Conservation (phyloP, 2,329 filamentous ascomycete genomes). For the Paracamarosporium sp. region DNA sequence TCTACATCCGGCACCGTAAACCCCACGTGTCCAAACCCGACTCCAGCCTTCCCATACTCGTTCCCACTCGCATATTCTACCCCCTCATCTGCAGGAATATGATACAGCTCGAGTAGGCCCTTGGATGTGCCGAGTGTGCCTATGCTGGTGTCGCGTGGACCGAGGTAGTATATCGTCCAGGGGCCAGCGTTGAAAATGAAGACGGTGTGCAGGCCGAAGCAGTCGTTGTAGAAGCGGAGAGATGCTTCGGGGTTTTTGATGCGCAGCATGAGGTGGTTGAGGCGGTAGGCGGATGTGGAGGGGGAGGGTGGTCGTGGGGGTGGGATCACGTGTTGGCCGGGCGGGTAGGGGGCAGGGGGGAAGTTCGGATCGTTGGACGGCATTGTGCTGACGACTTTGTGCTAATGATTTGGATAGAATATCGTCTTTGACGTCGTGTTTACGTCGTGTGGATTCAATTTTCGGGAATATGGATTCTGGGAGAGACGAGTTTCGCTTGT, state of each 20-base stretch:
- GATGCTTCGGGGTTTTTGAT: slow-evolving; percentile 36
- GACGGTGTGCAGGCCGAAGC: slow-evolving; percentile 40
- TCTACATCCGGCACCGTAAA: slow-evolving; percentile 43
- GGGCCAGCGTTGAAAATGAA: slow-evolving; percentile 45
- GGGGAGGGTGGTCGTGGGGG: slow-evolving; percentile 33
- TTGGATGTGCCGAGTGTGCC: slow-evolving; percentile 26
- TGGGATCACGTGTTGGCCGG: slow-evolving; percentile 31
- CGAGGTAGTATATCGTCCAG: slow-evolving; percentile 45
- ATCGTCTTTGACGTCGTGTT: too few relatives aligned
- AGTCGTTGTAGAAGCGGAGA: slow-evolving; percentile 42
- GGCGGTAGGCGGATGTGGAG: slow-evolving; percentile 30
- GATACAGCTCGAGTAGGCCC: slow-evolving; percentile 41
- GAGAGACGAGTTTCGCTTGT: too few relatives aligned
- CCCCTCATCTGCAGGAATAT: slow-evolving; percentile 32
- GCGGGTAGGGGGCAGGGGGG: slow-evolving; percentile 25
- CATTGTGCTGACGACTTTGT: too few relatives aligned
- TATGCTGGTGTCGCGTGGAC: slow-evolving; percentile 30
- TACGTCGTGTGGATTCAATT: too few relatives aligned
- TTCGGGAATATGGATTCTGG: too few relatives aligned
- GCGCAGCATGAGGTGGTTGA: slow-evolving; percentile 44
- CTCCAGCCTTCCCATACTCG: slow-evolving; percentile 22
- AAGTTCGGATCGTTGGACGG: slow-evolving; percentile 24
- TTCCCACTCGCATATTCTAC: slow-evolving; percentile 35
- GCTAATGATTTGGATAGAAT: too few relatives aligned
- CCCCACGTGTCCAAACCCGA: slow-evolving; percentile 45